These are phyloP conservation scores for Halophytophthora batemanensis DNA, from an alignment of 352 stramenopile species.

Conservation along the genomic window DNA sequence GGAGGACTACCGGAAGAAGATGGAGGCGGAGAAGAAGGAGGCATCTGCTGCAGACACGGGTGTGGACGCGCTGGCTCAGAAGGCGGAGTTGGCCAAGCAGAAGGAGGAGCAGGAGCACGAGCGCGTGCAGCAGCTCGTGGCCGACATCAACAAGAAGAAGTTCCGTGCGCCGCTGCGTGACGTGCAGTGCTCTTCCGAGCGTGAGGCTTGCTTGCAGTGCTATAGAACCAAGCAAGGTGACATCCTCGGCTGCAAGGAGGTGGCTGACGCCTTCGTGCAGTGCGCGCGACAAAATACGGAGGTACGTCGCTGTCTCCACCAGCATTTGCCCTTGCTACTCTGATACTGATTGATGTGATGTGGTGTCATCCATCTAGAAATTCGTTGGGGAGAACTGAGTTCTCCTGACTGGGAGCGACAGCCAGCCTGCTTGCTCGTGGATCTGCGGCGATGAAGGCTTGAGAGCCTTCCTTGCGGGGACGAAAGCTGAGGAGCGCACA, in stretches of 20 bases:
- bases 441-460: constrained; percentile 5
- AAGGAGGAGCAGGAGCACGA: constrained; percentile 61
- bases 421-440: constrained; percentile 1
- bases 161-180: constrained; percentile 78
- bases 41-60: constrained; percentile 2
- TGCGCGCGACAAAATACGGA: constrained; percentile 82
- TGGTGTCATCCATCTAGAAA: constrained; percentile 28
- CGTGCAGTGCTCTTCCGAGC: constrained; percentile 77
- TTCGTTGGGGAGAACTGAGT: constrained; percentile 66
- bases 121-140: constrained; percentile 71
- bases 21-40: constrained; percentile 44
- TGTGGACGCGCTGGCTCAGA: constrained; percentile 29
- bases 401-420: constrained; percentile 11
- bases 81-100: constrained; percentile 68
- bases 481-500: no score
- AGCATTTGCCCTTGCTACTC: neutral
- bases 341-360: neutral
- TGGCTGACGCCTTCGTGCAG: constrained; percentile 80
- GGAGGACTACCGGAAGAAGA: constrained; percentile 66
- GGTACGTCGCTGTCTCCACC: constrained; percentile 25
- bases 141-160: constrained; percentile 81
- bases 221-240: constrained; percentile 82
- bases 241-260: constrained; percentile 83
- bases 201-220: constrained; percentile 79
- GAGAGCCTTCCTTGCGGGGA: no score